Evolutionary conservation across 2,329 filamentous ascomycete genomes (phyloP).

Genomic region (Arachnomyces sp.): DNA sequence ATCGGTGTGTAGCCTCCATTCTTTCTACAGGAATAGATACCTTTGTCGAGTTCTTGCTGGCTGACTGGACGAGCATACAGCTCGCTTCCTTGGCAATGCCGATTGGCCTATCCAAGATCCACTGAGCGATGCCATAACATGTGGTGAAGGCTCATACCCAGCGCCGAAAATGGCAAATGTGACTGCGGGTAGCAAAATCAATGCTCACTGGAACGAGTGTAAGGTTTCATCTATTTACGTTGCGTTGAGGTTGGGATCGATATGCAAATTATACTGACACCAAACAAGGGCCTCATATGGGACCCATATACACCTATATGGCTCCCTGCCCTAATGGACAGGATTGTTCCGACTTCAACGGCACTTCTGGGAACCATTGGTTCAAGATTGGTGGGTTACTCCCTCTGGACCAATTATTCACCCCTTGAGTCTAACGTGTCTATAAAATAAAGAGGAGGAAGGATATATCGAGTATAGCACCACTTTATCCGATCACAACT

Average conservation of each 20-base stretch:
- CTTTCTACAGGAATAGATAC: neutral
- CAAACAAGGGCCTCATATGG: slow-evolving; percentile 1
- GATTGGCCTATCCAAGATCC: neutral
- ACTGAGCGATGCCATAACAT: neutral
- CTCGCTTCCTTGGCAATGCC: neutral
- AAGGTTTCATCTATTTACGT: neutral
- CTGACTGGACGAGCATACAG: neutral
- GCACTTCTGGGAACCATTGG: slow-evolving; percentile 1
- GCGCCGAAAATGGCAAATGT: slow-evolving; percentile 1
- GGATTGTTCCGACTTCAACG: slow-evolving; percentile 1
- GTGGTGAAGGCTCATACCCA: neutral
- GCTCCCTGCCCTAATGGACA: slow-evolving; percentile 1
- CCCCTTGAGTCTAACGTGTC: no score
- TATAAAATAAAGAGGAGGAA: neutral
- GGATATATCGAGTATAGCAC: neutral
- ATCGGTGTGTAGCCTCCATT: neutral
- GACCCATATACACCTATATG: slow-evolving; percentile 2
- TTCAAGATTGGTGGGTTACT: slow-evolving; percentile 2
- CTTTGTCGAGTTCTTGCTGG: neutral
- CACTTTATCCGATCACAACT: neutral
- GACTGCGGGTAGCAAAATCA: neutral
- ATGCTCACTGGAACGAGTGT: slow-evolving; percentile 1
- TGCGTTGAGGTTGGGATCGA: no score
- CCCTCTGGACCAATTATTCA: no score
- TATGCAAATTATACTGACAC: no score